Conservation (phyloP, 768 basidiomycete species). For the Cystobasidium ongulense region DNA sequence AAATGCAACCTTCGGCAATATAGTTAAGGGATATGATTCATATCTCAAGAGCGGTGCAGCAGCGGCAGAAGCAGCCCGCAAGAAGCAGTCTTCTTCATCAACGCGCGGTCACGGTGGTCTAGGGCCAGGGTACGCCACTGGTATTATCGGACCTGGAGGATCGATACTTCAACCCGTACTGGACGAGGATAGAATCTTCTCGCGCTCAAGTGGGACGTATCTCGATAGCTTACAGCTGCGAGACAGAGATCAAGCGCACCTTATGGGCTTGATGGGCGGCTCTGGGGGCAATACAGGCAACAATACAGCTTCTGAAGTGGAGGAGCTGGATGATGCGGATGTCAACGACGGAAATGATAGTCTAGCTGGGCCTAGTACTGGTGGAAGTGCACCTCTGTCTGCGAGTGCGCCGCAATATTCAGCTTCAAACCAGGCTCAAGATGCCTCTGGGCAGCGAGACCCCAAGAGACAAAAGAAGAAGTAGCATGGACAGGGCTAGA, state of each 20-base stretch:
- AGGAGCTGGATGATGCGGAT: constrained; percentile 1
- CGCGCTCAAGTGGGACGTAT: constrained; percentile 5
- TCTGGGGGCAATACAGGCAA: not conserved
- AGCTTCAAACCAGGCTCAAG: not conserved
- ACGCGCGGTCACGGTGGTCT: constrained; percentile 4
- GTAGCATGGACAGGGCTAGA: not conserved
- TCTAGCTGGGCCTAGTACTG: not conserved
- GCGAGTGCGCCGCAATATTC: not conserved
- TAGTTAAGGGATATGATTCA: constrained; percentile 34
- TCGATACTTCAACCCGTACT: constrained; percentile 1
- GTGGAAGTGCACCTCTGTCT: not conserved
- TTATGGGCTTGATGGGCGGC: not conserved
- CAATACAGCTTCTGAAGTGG: not conserved
- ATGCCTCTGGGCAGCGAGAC: not conserved
- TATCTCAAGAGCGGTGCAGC: constrained; percentile 26
- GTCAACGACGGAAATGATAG: not conserved
- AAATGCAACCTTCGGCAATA: constrained; percentile 30
- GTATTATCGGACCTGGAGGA: constrained; percentile 13
- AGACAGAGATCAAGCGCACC: constrained; percentile 10
- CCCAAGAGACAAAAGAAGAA: constrained; percentile 11
- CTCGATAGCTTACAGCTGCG: constrained; percentile 8
- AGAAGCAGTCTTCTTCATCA: not conserved
- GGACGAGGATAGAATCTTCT: constrained; percentile 20
- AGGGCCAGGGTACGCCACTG: constrained; percentile 3
- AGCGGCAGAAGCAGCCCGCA: not conserved